Evolutionary conservation across 2,329 filamentous ascomycete genomes (phyloP).

Genomic region (Blastomyces percursus): DNA sequence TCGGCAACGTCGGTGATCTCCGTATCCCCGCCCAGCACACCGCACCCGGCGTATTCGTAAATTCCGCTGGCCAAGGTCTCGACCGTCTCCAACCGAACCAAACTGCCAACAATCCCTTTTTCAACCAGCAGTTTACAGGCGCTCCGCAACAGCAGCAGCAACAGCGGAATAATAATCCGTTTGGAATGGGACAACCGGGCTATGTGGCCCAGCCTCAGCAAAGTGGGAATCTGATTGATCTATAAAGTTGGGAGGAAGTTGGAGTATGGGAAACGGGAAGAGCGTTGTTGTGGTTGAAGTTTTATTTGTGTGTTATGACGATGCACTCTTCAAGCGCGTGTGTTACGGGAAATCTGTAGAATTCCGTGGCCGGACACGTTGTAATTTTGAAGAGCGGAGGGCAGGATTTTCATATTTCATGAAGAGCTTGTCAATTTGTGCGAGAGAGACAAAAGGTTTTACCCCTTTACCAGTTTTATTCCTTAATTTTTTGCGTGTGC

Average conservation of each 20-base stretch:
- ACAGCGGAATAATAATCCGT: slow-evolving; percentile 43
- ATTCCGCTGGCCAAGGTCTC: slow-evolving; percentile 77
- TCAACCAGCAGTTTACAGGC: slow-evolving; percentile 72
- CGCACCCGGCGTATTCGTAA: slow-evolving; percentile 90
- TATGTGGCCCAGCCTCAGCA: slow-evolving; percentile 36
- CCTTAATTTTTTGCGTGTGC: too few species aligned
- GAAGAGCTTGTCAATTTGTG: too few species aligned
- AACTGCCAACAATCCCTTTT: slow-evolving; percentile 82
- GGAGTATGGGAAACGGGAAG: not conserved
- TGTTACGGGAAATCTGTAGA: not conserved
- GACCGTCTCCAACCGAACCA: slow-evolving; percentile 55
- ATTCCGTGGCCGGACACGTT: not conserved
- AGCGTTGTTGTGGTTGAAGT: not conserved
- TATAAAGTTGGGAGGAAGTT: slow-evolving; percentile 28
- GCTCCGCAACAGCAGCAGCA: slow-evolving; percentile 32
- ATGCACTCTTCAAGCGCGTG: not conserved
- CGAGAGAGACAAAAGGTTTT: not conserved
- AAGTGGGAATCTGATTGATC: slow-evolving; percentile 51
- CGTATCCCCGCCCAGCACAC: slow-evolving; percentile 96
- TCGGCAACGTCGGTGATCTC: slow-evolving; percentile 90
- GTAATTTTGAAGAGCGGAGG: not conserved
- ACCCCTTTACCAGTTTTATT: not conserved
- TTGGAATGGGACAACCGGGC: slow-evolving; percentile 37
- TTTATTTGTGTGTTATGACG: not conserved
- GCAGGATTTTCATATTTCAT: not conserved